A percentile compares a stretch with the other conserved stretches of the same genome.
Conservation (phyloP, 2,329 filamentous ascomycete species). For the Diaporthe vexans region DNA sequence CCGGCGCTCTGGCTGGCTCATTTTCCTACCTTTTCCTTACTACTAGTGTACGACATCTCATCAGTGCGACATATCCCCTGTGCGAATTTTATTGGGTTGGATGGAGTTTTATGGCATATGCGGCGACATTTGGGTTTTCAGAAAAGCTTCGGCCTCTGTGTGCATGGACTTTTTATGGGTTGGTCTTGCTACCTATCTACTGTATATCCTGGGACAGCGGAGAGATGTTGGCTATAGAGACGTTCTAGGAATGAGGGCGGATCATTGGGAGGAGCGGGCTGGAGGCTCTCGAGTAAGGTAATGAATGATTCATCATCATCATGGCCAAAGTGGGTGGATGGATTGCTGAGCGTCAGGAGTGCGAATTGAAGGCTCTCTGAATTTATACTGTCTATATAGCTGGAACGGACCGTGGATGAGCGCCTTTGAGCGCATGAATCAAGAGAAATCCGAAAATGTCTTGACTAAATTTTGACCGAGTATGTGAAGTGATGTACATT, state of each 20-base stretch:
- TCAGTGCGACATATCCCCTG: not conserved
- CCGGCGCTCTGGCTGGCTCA: constrained; percentile 19
- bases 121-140: constrained; percentile 10
- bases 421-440: constrained; percentile 1
- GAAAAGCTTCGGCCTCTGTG: constrained; percentile 21
- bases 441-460: not conserved
- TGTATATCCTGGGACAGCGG: not conserved
- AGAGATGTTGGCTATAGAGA: not conserved
- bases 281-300: not conserved
- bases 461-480: not conserved
- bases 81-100: constrained; percentile 17
- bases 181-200: not conserved
- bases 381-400: constrained; percentile 2
- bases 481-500: not conserved
- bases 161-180: not conserved
- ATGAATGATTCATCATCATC: constrained; percentile 20
- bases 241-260: not conserved
- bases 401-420: not conserved
- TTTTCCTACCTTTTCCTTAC: not conserved
- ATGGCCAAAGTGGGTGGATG: not conserved
- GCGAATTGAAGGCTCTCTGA: not conserved
- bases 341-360: not conserved
- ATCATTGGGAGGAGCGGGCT: not conserved
- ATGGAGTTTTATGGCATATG: constrained; percentile 29
- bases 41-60: not conserved